Conservation (phyloP, 2,329 filamentous ascomycete species). For the Colletotrichum siamense region DNA sequence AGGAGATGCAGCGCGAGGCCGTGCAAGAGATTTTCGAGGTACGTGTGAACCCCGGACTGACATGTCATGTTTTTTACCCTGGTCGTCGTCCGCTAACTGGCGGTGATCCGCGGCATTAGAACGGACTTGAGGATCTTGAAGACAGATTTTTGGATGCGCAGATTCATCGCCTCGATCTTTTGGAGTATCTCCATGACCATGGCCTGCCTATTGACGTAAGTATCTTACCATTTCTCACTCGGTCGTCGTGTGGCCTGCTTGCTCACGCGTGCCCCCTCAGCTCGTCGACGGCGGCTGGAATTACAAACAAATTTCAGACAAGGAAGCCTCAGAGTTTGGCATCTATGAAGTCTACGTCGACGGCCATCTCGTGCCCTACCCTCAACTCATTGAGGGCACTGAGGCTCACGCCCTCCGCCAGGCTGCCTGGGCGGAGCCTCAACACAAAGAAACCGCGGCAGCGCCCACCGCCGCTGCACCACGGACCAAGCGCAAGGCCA, state of each 20-base stretch:
- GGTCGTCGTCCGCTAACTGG: constrained; percentile 7
- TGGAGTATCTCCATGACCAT: constrained; percentile 48
- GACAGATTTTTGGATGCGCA: constrained; percentile 51
- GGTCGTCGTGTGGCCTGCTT: constrained; percentile 12
- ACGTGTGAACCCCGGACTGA: constrained; percentile 29
- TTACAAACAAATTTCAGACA: constrained; percentile 50
- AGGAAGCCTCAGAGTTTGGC: constrained; percentile 49
- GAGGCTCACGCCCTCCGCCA: constrained; percentile 25
- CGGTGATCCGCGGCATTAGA: constrained; percentile 31
- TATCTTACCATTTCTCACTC: constrained; percentile 16
- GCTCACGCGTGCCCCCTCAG: constrained; percentile 31
- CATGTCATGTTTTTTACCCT: constrained; percentile 22
- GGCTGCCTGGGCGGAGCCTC: constrained; percentile 20
- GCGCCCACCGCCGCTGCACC: constrained; percentile 6
- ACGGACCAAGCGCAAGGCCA: constrained; percentile 53
- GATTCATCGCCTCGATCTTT: constrained; percentile 49
- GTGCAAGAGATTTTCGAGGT: constrained; percentile 44
- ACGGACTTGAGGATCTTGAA: constrained; percentile 41
- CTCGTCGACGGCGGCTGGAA: constrained; percentile 49
- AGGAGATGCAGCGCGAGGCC: constrained; percentile 41
- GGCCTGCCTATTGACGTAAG: constrained; percentile 56
- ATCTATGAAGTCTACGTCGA: constrained; percentile 46
- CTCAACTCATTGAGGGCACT: constrained; percentile 47
- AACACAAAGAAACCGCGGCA: neutral
- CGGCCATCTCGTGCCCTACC: constrained; percentile 50